Evolutionary conservation across 441 rosid species (phyloP).

Genomic region (Pelargonium citronellum): DNA sequence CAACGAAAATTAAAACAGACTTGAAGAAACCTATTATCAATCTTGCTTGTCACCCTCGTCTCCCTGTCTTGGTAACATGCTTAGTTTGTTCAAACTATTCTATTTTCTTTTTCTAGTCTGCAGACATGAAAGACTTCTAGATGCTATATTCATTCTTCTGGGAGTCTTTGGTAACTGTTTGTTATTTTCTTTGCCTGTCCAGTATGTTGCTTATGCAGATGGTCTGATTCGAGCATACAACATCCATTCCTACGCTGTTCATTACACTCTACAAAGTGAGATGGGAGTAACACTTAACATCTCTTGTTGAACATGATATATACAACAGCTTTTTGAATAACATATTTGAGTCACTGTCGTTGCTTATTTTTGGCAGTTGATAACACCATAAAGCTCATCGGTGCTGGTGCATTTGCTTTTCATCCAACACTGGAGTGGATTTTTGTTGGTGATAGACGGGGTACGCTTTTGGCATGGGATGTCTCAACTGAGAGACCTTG

Average conservation of each 20-base stretch:
- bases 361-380: conserved; percentile 57
- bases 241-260: conserved; percentile 91
- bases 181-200: conserved; percentile 29
- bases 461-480: conserved; percentile 98
- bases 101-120: conserved; percentile 9
- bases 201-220: conserved; percentile 99
- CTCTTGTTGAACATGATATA: conserved; percentile 2
- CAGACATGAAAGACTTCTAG: background rate
- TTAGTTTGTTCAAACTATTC: conserved; percentile 17
- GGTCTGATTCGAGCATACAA: conserved; percentile 97
- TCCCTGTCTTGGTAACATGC: conserved; percentile 70
- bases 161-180: conserved; percentile 12
- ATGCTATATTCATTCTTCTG: background rate
- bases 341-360: conserved; percentile 5
- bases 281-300: conserved; percentile 18
- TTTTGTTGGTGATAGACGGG: conserved; percentile 98
- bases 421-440: conserved; percentile 96
- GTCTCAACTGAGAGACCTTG: conserved; percentile 95
- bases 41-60: conserved; percentile 98
- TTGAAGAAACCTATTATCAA: conserved; percentile 94
- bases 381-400: conserved; percentile 87
- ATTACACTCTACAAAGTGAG: conserved; percentile 89
- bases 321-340: conserved; percentile 11
- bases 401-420: conserved; percentile 95
- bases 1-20: conserved; percentile 94